A percentile compares a stretch with the other conserved stretches of the same genome.
Evolutionary conservation across 257 asterid genomes (phyloP).

Genomic region (Plantago major): DNA sequence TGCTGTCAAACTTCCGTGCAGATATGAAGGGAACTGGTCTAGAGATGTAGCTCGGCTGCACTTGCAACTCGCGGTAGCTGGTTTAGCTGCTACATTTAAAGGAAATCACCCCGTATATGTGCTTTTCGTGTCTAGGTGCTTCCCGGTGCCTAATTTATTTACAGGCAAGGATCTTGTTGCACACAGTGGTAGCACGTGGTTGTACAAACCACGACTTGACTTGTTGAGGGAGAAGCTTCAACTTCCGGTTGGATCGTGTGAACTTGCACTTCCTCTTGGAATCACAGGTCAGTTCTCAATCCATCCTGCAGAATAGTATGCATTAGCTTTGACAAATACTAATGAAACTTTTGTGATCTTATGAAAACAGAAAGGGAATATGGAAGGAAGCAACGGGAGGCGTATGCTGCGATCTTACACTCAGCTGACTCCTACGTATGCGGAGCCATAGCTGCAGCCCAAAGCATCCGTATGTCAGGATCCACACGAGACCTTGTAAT

Average conservation of each 20-base stretch:
- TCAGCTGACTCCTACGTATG: constrained; percentile 85
- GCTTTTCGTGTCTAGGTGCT: constrained; percentile 54
- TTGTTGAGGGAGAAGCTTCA: constrained; percentile 49
- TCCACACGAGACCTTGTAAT: constrained; percentile 84
- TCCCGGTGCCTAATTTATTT: constrained; percentile 66
- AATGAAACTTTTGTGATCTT: not conserved
- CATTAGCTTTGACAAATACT: not conserved
- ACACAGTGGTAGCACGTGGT: constrained; percentile 51
- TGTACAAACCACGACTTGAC: constrained; percentile 53
- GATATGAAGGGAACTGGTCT: constrained; percentile 73
- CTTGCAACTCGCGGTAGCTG: constrained; percentile 66
- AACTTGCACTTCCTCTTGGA: constrained; percentile 79
- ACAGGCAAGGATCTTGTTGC: constrained; percentile 53
- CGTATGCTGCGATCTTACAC: constrained; percentile 88
- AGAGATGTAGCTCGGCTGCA: constrained; percentile 75
- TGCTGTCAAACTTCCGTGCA: constrained; percentile 76
- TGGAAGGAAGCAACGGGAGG: constrained; percentile 56
- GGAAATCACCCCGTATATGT: constrained; percentile 51
- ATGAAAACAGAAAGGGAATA: constrained; percentile 35
- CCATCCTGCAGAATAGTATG: no score
- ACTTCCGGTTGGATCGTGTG: constrained; percentile 87
- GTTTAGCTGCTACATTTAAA: constrained; percentile 53
- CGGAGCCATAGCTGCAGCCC: constrained; percentile 93
- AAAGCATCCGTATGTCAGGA: constrained; percentile 79
- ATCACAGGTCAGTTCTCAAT: constrained; percentile 35